These are phyloP conservation scores for Peribolospora kevripleyi DNA, from an alignment of 768 basidiomycete species.

Conservation along the genomic window DNA sequence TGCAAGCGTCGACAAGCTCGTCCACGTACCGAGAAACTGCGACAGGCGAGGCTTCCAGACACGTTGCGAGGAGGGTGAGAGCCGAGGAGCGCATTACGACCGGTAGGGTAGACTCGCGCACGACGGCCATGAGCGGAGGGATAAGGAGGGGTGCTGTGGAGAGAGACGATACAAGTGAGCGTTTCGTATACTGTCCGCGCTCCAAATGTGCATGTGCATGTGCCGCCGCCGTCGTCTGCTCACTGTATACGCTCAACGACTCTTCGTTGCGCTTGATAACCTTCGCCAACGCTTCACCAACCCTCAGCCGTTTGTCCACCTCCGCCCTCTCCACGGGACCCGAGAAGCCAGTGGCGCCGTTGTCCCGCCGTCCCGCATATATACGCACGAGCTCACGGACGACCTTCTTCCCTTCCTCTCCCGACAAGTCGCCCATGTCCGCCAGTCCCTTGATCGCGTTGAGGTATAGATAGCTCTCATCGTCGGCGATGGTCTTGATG, in stretches of 20 bases:
- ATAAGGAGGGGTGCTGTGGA: conserved; percentile 37
- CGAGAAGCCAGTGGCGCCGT: conserved; percentile 29
- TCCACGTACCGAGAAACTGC: conserved; percentile 38
- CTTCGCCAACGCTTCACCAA: conserved; percentile 65
- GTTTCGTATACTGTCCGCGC: too few relatives aligned
- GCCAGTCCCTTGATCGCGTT: conserved; percentile 76
- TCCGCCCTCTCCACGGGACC: conserved; percentile 25
- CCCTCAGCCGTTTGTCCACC: conserved; percentile 43
- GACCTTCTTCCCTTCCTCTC: conserved; percentile 43
- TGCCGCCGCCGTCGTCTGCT: background rate
- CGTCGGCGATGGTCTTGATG: conserved; percentile 57
- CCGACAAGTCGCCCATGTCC: conserved; percentile 40
- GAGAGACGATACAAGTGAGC: background rate
- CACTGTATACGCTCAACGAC: conserved; percentile 44
- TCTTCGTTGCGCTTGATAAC: conserved; percentile 51
- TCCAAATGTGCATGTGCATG: background rate
- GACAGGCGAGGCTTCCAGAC: conserved; percentile 37
- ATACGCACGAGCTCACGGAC: conserved; percentile 38
- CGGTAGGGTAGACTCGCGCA: conserved; percentile 38
- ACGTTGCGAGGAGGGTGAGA: conserved; percentile 43
- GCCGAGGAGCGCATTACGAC: conserved; percentile 47
- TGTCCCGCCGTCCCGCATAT: conserved; percentile 29
- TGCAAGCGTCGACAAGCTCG: conserved; percentile 39
- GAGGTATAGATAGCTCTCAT: conserved; percentile 85
- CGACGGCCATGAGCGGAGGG: conserved; percentile 40